Evolutionary conservation across 306 rosid species (phyloP), one percentile per base, ranked within the genome.

Genomic region (Coriaria nepalensis): DNA sequence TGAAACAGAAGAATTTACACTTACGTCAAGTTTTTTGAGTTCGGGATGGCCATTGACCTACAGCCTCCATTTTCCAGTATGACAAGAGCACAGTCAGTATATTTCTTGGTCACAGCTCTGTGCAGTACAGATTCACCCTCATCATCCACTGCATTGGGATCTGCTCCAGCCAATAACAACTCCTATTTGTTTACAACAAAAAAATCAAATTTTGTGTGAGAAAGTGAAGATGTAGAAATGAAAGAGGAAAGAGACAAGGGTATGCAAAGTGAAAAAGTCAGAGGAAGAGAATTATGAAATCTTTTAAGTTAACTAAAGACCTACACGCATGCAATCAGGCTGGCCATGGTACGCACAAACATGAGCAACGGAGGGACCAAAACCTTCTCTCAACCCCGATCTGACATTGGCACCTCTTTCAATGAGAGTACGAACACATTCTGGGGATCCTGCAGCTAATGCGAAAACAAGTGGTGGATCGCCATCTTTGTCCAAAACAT

Each of bases 401-500:
- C 65, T 69, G 64, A 85, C 98, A 69, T 80, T 75, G 56, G 98
- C 95, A 56, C 88, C 93, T 71, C 87, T 73, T 46, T 55, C 57
- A 61, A 90, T 73, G 52, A 90, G 95, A 67, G 76, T 68, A 50
- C 67, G 61, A 57, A 90, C 90, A 60, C 98, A 90, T 61, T 79
- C 95, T 58, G 84, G 94, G 13, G 98, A 85, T 35, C 98, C 98
- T 64, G 98, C 98, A 49, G 94, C 98, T 49, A 85, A 74, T 10
- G 95, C 98, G 79, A 90, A 81, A 65, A 85, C 90, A 34, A 90
- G 87, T 8, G 98, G 98, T 59, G 98, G 95, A 75, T 90, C 98
- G 57, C 94, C 92, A 68, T 90, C 95, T 61, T 85, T 90, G 68
- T 85, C 98, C 73, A 81, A 66, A 53, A 90, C 80, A 70, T 90